Conservation (phyloP, 73 alveolate species). For the Chromera velia region DNA sequence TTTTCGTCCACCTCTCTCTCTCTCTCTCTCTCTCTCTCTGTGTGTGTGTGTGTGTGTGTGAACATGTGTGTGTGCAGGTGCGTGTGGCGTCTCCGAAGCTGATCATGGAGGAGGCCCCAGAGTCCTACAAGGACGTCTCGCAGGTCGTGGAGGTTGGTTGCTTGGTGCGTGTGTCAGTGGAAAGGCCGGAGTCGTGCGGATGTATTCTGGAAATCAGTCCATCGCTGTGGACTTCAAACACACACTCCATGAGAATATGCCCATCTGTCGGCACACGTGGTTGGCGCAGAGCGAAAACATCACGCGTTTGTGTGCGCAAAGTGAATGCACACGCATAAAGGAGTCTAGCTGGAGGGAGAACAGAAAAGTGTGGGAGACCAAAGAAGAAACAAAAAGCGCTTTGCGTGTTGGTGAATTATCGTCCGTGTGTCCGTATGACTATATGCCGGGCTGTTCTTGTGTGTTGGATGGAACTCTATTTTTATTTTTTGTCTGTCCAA, state of each 20-base stretch:
- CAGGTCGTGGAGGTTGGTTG: conserved; percentile 8
- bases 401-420: too few species aligned
- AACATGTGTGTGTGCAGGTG: background rate
- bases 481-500: too few species aligned
- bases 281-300: background rate
- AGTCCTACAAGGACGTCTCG: conserved; percentile 39
- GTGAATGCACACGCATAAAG: background rate
- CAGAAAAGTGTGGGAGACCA: too few species aligned
- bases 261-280: background rate
- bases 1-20: too few species aligned
- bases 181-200: background rate
- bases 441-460: too few species aligned
- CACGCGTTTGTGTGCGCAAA: background rate
- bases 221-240: background rate
- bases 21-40: background rate
- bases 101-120: conserved; percentile 46
- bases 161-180: background rate
- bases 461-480: too few species aligned
- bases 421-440: too few species aligned
- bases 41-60: background rate
- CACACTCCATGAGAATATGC: background rate
- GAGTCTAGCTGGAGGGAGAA: too few species aligned
- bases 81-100: conserved; percentile 47
- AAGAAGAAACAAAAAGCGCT: too few species aligned
- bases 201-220: background rate